Base-by-base conservation (phyloP, 2,329 filamentous ascomycete species). In the Massarina eburnea region DNA sequence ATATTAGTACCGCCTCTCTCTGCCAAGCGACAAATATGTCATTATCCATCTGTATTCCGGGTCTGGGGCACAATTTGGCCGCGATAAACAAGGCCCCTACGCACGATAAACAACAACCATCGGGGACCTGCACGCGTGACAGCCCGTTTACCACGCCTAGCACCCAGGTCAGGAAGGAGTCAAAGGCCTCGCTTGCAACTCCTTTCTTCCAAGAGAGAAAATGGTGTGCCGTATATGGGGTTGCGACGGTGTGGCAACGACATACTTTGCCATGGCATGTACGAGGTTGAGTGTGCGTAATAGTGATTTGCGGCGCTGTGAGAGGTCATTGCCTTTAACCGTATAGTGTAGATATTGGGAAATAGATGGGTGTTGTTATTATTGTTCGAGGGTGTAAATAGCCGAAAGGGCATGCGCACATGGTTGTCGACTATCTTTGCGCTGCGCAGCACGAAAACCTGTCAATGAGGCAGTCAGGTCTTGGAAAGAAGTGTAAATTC, bases 291-390 rank as follows among this genome's bases (percentile, higher is more conserved):
- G 6, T 30, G 37, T 33, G 45, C 41, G 45, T 54, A 48, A 54
- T 43, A 44, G 26, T 36, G n/a, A 52, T 52, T 52, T 14, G 12
- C 4, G 27, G 12, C 12, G 27, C 12, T 55, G 30, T 58, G 52
- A 61, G 48, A 59, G 59, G 59, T 44, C 39, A 35, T 20, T 14
- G 24, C 26, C 55, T 66, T 67, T 64, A 67, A n/a, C 62, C 63
- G 60, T 40, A 64, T 56, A 64, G 48, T 59, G 51, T 52, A 41
- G 51, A 51, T 41, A 58, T 46, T 55, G 43, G 50, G n/a, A 33
- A 44, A 58, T 63, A 61, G 30, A 63, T 60, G 53, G 48, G 46
- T 10, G 12, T 30, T 12, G 29, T 37, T 43, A 56, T 53, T 48
- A 52, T 52, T 55, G 39, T 35, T 19, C 27, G 46, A 41, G 43